Evolutionary conservation across 495 filamentous ascomycete genomes (phyloP).

Genomic region (Penicillium fimorum): DNA sequence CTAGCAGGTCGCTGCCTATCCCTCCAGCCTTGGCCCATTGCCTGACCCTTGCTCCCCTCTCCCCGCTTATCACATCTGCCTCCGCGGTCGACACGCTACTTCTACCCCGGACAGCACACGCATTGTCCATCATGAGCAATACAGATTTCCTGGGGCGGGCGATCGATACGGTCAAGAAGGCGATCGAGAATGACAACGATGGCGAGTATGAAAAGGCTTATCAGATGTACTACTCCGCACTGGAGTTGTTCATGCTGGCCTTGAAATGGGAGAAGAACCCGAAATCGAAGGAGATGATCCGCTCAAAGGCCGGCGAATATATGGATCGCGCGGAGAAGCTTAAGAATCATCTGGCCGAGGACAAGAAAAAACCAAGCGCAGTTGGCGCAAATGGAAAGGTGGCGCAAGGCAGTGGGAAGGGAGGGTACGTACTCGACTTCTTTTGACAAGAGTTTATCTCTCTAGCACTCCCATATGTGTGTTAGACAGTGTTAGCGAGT

Average conservation of each 20-base stretch:
- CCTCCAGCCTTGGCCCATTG: conserved; percentile 19
- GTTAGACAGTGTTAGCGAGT: neutral
- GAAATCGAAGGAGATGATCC: conserved; percentile 94
- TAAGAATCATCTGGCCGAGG: conserved; percentile 82
- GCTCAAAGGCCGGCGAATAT: conserved; percentile 88
- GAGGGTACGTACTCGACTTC: conserved; percentile 50
- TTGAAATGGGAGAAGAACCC: conserved; percentile 99
- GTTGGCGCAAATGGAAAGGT: conserved; percentile 82
- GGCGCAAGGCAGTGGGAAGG: conserved; percentile 65
- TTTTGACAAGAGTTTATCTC: neutral
- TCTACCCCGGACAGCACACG: conserved; percentile 12
- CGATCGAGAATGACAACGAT: conserved; percentile 94
- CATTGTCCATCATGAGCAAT: conserved; percentile 72
- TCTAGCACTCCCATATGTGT: neutral
- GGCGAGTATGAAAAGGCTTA: conserved; percentile 96
- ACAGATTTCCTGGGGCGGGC: conserved; percentile 95
- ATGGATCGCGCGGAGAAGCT: conserved; percentile 98
- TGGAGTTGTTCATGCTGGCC: conserved; percentile 94
- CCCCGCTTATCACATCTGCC: conserved; percentile 28
- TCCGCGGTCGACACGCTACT: conserved; percentile 26
- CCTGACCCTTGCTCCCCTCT: conserved; percentile 19
- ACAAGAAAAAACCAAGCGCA: conserved; percentile 73
- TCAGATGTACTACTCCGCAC: conserved; percentile 86
- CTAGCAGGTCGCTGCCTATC: conserved; percentile 6
- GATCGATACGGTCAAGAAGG: conserved; percentile 93